Base-by-base conservation (phyloP, 31 red algal species). In the Asparagopsis taxiformis region DNA sequence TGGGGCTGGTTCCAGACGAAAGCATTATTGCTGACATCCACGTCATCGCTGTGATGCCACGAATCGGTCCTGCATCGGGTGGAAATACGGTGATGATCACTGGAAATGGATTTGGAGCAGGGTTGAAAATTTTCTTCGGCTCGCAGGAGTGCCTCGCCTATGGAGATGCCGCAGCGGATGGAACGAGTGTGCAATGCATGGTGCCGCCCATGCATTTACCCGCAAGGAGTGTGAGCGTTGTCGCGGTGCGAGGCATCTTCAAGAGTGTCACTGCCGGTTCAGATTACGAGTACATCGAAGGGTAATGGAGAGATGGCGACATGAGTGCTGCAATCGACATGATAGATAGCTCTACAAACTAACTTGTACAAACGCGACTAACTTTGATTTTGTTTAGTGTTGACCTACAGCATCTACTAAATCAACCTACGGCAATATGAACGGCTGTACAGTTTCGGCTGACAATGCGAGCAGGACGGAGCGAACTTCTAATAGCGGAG, bases 401-500 rank as follows among this genome's bases (percentile, higher is more conserved):
- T n/a, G n/a, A n/a, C n/a, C n/a, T n/a, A n/a, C n/a, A n/a, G n/a
- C n/a, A n/a, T n/a, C n/a, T n/a, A n/a, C n/a, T n/a, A n/a, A n/a
- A n/a, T n/a, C n/a, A n/a, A n/a, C n/a, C n/a, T n/a, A n/a, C n/a
- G n/a, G n/a, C n/a, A n/a, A n/a, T n/a, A n/a, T n/a, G n/a, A n/a
- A n/a, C n/a, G n/a, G n/a, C n/a, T n/a, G n/a, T n/a, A n/a, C n/a
- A n/a, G n/a, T n/a, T n/a, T n/a, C n/a, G n/a, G n/a, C n/a, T n/a
- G n/a, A n/a, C n/a, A n/a, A n/a, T n/a, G n/a, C n/a, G n/a, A n/a
- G n/a, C n/a, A n/a, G n/a, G n/a, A n/a, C n/a, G n/a, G n/a, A n/a
- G n/a, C n/a, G n/a, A n/a, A n/a, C n/a, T n/a, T n/a, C 53, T 80
- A 80, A 39, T 80, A 80, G 68, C 76, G 68, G 23, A 66, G 76